Evolutionary conservation across 148 eudicot species (phyloP).

Genomic region (Hydrangea macrophylla): DNA sequence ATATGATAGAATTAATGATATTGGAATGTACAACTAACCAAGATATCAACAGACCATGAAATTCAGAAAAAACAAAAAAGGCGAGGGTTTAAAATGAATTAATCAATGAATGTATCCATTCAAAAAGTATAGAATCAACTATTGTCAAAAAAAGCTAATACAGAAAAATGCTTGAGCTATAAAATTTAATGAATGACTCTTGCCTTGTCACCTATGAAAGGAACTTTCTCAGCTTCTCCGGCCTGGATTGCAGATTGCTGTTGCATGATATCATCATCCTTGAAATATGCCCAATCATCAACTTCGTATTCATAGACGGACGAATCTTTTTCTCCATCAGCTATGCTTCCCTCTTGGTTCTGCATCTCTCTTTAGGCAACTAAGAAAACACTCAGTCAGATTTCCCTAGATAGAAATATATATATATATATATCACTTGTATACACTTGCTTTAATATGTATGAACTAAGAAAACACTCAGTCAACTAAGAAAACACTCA

Average conservation of each 20-base stretch:
- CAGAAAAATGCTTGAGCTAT: not conserved
- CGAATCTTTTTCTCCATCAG: conserved; percentile 26
- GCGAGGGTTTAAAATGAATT: not conserved
- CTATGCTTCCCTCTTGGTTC: conserved; percentile 35
- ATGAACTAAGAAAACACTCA: too few relatives aligned
- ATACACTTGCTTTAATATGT: not conserved
- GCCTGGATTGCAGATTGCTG: conserved; percentile 79
- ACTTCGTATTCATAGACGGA: conserved; percentile 23
- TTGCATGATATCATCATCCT: conserved; percentile 75
- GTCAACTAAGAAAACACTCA: not conserved
- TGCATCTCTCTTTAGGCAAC: conserved; percentile 27
- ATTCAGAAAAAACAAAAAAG: not conserved
- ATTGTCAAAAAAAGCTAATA: not conserved
- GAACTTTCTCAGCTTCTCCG: conserved; percentile 64
- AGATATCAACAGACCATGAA: too few relatives aligned
- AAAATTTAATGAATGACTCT: conserved; percentile 7
- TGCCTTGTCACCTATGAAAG: conserved; percentile 79
- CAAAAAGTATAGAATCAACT: conserved; percentile 17
- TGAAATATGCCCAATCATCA: conserved; percentile 58
- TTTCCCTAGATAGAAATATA: not conserved
- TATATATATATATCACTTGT: not conserved
- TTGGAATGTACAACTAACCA: too few relatives aligned
- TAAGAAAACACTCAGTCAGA: not conserved
- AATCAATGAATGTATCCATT: conserved; percentile 45
- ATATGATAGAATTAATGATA: too few relatives aligned